phyloP scores from a whole-genome alignment of 1,284 basidiomycete species.

The Trichosporon faecale region DNA sequence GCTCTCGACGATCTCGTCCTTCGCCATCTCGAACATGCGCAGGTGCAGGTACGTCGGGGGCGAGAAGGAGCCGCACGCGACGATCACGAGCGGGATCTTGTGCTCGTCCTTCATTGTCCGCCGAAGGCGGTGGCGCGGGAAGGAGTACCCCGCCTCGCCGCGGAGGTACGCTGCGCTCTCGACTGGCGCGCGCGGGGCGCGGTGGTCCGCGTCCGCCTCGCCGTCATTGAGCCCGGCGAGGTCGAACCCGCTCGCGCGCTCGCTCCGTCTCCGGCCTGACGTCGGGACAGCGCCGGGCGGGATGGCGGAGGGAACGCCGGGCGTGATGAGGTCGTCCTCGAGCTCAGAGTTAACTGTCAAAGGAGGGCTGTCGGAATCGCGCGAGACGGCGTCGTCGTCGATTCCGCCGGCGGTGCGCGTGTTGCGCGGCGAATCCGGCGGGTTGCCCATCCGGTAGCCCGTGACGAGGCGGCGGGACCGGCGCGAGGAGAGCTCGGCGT shows the following conservation, averaged over 20 bases:
- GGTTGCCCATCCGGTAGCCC: slow-evolving; percentile 50
- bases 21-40: slow-evolving; percentile 98
- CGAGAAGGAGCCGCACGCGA: slow-evolving; percentile 59
- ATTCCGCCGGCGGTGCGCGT: not conserved
- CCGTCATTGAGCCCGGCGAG: slow-evolving; percentile 49
- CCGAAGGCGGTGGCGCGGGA: slow-evolving; percentile 52
- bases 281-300: not conserved
- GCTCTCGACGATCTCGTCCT: slow-evolving; percentile 87
- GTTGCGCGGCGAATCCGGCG: slow-evolving; percentile 22
- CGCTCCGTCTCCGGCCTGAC: slow-evolving; percentile 4
- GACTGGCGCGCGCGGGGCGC: not conserved
- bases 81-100: slow-evolving; percentile 55
- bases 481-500: slow-evolving; percentile 37
- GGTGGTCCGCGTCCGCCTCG: slow-evolving; percentile 49
- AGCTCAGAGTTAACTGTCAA: slow-evolving; percentile 17
- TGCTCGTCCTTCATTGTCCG: slow-evolving; percentile 53
- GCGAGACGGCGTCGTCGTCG: not conserved
- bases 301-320: not conserved
- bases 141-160: slow-evolving; percentile 44
- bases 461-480: slow-evolving; percentile 44
- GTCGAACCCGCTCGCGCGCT: slow-evolving; percentile 16
- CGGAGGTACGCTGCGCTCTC: slow-evolving; percentile 44
- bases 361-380: slow-evolving; percentile 32
- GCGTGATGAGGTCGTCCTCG: not conserved
- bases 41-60: slow-evolving; percentile 59